Conservation (phyloP, 305 asterid genomes). For the Petunia hybrid region DNA sequence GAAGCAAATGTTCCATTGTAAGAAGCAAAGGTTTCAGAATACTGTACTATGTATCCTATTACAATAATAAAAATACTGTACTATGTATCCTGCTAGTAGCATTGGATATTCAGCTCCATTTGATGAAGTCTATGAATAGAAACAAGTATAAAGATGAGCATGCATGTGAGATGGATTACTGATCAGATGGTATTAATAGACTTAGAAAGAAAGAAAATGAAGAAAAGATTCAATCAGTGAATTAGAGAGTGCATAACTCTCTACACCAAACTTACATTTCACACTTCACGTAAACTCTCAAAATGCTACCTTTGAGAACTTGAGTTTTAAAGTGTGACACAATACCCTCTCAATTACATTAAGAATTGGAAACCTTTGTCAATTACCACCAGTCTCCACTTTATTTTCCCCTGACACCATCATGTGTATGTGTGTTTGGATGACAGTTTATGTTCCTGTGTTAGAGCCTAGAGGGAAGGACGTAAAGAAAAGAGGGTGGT, state of each 20-base stretch:
- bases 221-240: conserved; percentile 16
- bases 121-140: conserved; percentile 2
- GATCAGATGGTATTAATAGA: conserved; percentile 10
- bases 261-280: not conserved
- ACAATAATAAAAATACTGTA: not conserved
- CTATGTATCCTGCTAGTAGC: conserved; percentile 8
- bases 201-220: conserved; percentile 8
- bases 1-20: not conserved
- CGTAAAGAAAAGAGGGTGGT: conserved; percentile 1
- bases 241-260: not conserved
- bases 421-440: not conserved
- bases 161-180: conserved; percentile 13
- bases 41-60: conserved; percentile 1
- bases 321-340: conserved; percentile 5
- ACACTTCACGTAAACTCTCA: not conserved
- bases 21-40: not conserved
- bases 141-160: conserved; percentile 10
- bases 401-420: not conserved
- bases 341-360: conserved; percentile 1
- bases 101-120: conserved; percentile 20
- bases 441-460: conserved; percentile 17
- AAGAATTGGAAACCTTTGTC: not conserved
- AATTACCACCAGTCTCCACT: not conserved
- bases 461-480: not conserved
- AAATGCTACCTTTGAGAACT: not conserved